These are phyloP conservation scores for Claviceps africana DNA, from an alignment of 2,329 filamentous ascomycete species.

Conservation along the genomic window DNA sequence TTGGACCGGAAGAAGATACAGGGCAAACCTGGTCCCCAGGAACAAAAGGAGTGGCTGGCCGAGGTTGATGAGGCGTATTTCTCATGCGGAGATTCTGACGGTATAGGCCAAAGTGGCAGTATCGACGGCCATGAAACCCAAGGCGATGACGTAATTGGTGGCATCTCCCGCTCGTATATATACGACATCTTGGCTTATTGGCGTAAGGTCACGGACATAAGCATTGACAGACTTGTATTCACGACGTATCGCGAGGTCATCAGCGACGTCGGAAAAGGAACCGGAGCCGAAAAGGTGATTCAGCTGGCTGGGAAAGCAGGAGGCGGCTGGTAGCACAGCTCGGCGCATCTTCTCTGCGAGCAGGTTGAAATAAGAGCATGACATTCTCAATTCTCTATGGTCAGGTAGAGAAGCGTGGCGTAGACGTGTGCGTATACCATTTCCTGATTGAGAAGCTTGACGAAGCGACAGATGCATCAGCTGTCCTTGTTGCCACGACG, in stretches of 20 bases:
- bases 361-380: background rate
- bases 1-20: slow-evolving; percentile 32
- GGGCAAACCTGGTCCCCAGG: slow-evolving; percentile 52
- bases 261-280: slow-evolving; percentile 78
- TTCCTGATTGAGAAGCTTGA: background rate
- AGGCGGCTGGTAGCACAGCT: slow-evolving; percentile 63
- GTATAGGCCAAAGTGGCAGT: slow-evolving; percentile 8
- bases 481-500: slow-evolving; percentile 38
- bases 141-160: slow-evolving; percentile 36
- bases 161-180: slow-evolving; percentile 52
- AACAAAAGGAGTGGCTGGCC: slow-evolving; percentile 76
- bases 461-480: slow-evolving; percentile 12
- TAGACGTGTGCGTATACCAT: slow-evolving; percentile 9
- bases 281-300: slow-evolving; percentile 67
- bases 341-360: background rate
- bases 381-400: background rate
- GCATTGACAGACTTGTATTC: slow-evolving; percentile 57
- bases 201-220: slow-evolving; percentile 56
- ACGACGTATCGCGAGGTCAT: slow-evolving; percentile 88
- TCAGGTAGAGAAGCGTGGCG: slow-evolving; percentile 5
- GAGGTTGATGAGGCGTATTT: slow-evolving; percentile 84
- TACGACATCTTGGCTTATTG: slow-evolving; percentile 61
- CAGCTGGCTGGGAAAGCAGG: slow-evolving; percentile 83
- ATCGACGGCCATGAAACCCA: slow-evolving; percentile 5
- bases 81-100: slow-evolving; percentile 49